Conservation (phyloP, 2,329 filamentous ascomycete genomes). For the Leptographium galeiforme region DNA sequence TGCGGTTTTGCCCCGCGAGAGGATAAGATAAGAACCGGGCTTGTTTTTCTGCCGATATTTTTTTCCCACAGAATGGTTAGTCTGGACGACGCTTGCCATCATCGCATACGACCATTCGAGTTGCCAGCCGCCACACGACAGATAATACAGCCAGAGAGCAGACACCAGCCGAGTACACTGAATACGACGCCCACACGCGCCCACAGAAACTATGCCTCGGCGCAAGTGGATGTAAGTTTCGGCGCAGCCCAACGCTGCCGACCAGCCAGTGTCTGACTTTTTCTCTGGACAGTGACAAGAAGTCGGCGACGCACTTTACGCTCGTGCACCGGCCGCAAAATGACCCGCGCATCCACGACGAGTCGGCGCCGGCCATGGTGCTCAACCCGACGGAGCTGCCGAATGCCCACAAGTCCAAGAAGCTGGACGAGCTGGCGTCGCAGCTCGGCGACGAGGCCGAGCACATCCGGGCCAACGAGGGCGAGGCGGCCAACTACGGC, state of each 20-base stretch:
- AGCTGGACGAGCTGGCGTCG: conserved; percentile 59
- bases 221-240: conserved; percentile 22
- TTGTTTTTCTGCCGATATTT: conserved; percentile 1
- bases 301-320: conserved; percentile 81
- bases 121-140: too few relatives aligned
- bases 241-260: too few relatives aligned
- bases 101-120: not conserved
- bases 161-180: too few relatives aligned
- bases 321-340: conserved; percentile 94
- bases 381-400: conserved; percentile 52
- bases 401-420: conserved; percentile 43
- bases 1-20: not conserved
- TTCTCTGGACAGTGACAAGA: conserved; percentile 51
- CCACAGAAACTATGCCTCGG: conserved; percentile 8
- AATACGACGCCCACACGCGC: not conserved
- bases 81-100: too few relatives aligned
- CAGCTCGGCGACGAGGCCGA: conserved; percentile 58
- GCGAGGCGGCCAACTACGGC: conserved; percentile 87
- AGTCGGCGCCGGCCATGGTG: conserved; percentile 77
- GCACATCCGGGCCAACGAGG: conserved; percentile 73
- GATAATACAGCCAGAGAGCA: too few relatives aligned
- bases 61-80: not conserved
- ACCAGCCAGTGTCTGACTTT: conserved; percentile 11
- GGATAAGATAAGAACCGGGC: conserved; percentile 1
- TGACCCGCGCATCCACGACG: conserved; percentile 93